These are phyloP conservation scores for Mallotus japonicus DNA, from an alignment of 441 rosid genomes.

Conservation along the genomic window DNA sequence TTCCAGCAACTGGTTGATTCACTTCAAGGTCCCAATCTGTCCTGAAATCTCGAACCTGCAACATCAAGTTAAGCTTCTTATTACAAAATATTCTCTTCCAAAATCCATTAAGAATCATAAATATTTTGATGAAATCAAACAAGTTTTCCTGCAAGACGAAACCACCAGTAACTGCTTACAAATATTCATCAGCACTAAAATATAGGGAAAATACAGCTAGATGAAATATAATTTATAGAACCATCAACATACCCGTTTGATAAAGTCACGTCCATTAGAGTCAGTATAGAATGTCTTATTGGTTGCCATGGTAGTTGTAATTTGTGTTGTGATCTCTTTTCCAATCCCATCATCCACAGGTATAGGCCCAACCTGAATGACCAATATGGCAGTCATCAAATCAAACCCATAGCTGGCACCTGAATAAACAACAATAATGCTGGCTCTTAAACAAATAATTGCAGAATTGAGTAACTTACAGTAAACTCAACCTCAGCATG, in stretches of 20 bases:
- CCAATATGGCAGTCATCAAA: conserved; percentile 20
- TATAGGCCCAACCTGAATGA: conserved; percentile 74
- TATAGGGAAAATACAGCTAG: neutral
- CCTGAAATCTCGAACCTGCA: conserved; percentile 84
- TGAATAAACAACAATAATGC: conserved; percentile 1
- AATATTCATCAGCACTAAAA: neutral
- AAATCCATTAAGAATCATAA: neutral
- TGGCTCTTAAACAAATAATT: conserved; percentile 10
- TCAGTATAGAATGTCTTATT: conserved; percentile 83
- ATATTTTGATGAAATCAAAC: no score
- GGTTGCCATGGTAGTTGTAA: conserved; percentile 64
- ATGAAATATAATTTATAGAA: conserved; percentile 6
- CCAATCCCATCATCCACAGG: conserved; percentile 75
- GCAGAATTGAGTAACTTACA: conserved; percentile 44
- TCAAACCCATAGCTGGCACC: conserved; percentile 18
- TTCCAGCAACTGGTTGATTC: conserved; percentile 89
- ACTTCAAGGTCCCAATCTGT: conserved; percentile 86
- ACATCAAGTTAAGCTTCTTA: conserved; percentile 9
- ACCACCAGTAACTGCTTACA: neutral
- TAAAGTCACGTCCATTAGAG: conserved; percentile 89
- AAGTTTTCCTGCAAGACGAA: no score
- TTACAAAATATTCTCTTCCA: neutral
- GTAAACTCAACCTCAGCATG: conserved; percentile 89
- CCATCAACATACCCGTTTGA: conserved; percentile 63
- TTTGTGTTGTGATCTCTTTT: conserved; percentile 76